phyloP scores from a whole-genome alignment of 2,329 filamentous ascomycete species.

The Epichloe hybrida region DNA sequence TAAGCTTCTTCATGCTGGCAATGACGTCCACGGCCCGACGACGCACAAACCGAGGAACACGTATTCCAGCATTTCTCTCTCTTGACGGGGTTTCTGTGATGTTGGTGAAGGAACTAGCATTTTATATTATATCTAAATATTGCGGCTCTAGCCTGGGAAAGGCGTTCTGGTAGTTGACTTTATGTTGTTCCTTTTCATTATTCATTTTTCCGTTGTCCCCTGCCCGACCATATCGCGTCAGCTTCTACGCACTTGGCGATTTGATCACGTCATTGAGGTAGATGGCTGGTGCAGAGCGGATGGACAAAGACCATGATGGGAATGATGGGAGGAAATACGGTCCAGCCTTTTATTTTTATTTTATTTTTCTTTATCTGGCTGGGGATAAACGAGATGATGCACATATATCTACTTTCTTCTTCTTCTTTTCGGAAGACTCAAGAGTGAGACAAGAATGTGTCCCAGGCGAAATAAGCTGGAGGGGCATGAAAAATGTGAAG shows the following conservation, averaged over 20 bases:
- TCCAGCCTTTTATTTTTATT: not conserved
- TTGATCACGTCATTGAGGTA: slow-evolving; percentile 5
- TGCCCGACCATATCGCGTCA: not conserved
- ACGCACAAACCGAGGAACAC: not conserved
- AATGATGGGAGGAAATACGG: not conserved
- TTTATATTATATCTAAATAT: slow-evolving; percentile 5
- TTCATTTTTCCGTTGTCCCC: not conserved
- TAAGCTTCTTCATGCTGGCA: not conserved
- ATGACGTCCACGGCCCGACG: not conserved
- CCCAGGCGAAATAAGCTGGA: not conserved
- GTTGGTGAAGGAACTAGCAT: not conserved
- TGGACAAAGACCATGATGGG: not conserved
- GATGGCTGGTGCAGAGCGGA: not conserved
- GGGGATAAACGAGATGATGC: not conserved
- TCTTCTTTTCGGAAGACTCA: not conserved
- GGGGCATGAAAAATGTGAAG: not conserved
- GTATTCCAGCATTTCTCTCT: not conserved
- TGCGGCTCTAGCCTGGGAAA: slow-evolving; percentile 8
- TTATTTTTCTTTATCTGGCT: not conserved
- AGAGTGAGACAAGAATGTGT: not conserved
- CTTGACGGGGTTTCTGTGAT: not conserved
- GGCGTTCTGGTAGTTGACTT: slow-evolving; percentile 10
- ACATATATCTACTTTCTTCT: not conserved
- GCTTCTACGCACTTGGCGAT: slow-evolving; percentile 1
- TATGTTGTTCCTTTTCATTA: not conserved